Evolutionary conservation across 805 yeast species (phyloP).

Genomic region (Torulaspora franciscae): DNA sequence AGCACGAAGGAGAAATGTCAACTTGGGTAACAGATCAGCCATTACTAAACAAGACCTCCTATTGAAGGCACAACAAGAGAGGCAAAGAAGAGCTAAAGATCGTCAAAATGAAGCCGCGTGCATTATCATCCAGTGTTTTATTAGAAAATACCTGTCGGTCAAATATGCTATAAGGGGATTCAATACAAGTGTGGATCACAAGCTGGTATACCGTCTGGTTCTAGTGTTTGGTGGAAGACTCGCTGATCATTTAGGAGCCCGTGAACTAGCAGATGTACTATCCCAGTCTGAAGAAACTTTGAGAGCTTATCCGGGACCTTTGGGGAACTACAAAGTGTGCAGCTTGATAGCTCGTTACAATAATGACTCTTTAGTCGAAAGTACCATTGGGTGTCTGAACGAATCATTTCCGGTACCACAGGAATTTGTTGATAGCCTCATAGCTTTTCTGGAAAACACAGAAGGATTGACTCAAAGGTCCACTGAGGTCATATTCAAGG

Average conservation of each 20-base stretch:
- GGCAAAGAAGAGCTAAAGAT: slow-evolving; percentile 58
- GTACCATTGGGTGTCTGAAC: slow-evolving; percentile 11
- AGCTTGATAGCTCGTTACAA: slow-evolving; percentile 8
- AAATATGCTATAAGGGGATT: slow-evolving; percentile 24
- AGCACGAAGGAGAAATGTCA: slow-evolving; percentile 52
- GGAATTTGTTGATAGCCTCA: slow-evolving; percentile 6
- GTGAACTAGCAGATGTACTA: slow-evolving; percentile 11
- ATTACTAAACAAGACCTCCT: slow-evolving; percentile 43
- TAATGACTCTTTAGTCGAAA: slow-evolving; percentile 13
- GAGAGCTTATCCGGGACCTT: slow-evolving; percentile 11
- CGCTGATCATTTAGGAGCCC: slow-evolving; percentile 13
- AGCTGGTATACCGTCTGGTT: slow-evolving; percentile 24
- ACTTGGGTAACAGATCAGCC: slow-evolving; percentile 47
- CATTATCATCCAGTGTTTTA: slow-evolving; percentile 44
- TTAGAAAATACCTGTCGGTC: slow-evolving; percentile 41
- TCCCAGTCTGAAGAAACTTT: slow-evolving; percentile 8
- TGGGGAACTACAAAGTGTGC: slow-evolving; percentile 13
- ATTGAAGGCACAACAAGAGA: slow-evolving; percentile 59
- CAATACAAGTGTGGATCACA: slow-evolving; percentile 21
- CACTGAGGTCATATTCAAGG: background rate
- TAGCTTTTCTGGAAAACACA: slow-evolving; percentile 5
- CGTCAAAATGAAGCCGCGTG: slow-evolving; percentile 50
- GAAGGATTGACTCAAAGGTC: slow-evolving; percentile 1
- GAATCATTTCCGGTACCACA: slow-evolving; percentile 3
- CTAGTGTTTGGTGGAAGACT: slow-evolving; percentile 32